Evolutionary conservation across 805 yeast genomes (phyloP).

Genomic region (Myxozyma kluyveri): DNA sequence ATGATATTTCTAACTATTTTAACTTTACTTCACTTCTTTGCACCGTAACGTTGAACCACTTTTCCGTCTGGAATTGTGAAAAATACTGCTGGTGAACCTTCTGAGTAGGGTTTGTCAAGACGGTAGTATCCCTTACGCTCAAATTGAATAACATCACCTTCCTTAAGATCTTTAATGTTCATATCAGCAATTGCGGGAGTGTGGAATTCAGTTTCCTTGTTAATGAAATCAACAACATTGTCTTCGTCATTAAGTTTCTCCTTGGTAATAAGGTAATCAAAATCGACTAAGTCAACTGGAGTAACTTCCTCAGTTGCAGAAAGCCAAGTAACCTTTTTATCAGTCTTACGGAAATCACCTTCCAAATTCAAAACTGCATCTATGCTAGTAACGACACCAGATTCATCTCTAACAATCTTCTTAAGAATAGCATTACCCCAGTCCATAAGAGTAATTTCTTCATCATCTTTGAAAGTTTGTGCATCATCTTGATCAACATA

Average conservation of each 20-base stretch:
- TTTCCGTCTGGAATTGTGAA: constrained; percentile 97
- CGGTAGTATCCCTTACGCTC: constrained; percentile 97
- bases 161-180: constrained; percentile 71
- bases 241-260: constrained; percentile 94
- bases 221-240: constrained; percentile 85
- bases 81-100: constrained; percentile 57
- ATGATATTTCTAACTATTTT: not conserved
- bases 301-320: constrained; percentile 74
- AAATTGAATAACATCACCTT: constrained; percentile 86
- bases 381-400: constrained; percentile 54
- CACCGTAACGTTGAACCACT: constrained; percentile 70
- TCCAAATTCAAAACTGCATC: constrained; percentile 82
- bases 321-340: constrained; percentile 92
- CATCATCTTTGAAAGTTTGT: constrained; percentile 69
- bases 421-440: constrained; percentile 93
- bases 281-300: constrained; percentile 77
- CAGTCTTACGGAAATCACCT: constrained; percentile 96
- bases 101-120: constrained; percentile 56
- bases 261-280: constrained; percentile 91
- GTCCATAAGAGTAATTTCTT: constrained; percentile 97
- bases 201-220: constrained; percentile 82
- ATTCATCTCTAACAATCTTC: constrained; percentile 58
- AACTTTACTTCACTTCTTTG: constrained; percentile 47
- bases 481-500: constrained; percentile 87
- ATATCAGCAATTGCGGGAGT: constrained; percentile 74